Base-by-base conservation (phyloP, 179 eudicot species). In the Corrigiola litoralis region DNA sequence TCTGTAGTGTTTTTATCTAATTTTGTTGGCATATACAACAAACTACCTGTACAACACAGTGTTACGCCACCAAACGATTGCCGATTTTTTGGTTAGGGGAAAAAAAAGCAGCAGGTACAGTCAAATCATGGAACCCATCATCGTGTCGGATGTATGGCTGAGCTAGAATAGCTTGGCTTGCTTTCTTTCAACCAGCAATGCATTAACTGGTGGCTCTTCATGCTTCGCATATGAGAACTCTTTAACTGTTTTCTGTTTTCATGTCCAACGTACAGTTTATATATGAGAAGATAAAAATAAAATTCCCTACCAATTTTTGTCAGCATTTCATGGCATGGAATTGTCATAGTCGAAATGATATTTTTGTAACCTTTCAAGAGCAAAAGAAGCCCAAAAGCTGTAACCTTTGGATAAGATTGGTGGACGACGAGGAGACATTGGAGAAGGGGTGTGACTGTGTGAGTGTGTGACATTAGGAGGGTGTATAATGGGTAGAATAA, bases 301-400 rank as follows among this genome's bases (percentile, higher is more conserved):
- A 17, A 40, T 44, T 45, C 1, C 24, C 17, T 61, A 17, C 50
- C 65, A 31, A 27, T 61, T 61, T 42, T 61, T 73, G 72, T 68
- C 63, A 54, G 69, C 58, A n/a, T 61, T 62, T 40, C 55, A 68
- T 68, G 47, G 64, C 69, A 68, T 63, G 59, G 77, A 45, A 62
- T 73, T 37, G 73, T 73, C 72, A 55, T 45, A 55, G 42, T 73
- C 73, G 44, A 17, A 31, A 29, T 58, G 32, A 47, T 23, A 62
- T 66, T 53, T 20, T 47, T 25, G 23, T 60, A 69, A 33, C 42
- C 23, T 50, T 57, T 31, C 55, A 46, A 58, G 60, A 58, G 61
- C 49, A 59, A 56, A 71, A 32, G 49, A 66, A 67, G 41, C 58
- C 51, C 63, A 54, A 67, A 73, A 46, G 65, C 65, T 61, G 52